A percentile compares a stretch with the other conserved stretches of the same genome.
Evolutionary conservation across 306 rosid species (phyloP).

Genomic region (Alnus glutinosa): DNA sequence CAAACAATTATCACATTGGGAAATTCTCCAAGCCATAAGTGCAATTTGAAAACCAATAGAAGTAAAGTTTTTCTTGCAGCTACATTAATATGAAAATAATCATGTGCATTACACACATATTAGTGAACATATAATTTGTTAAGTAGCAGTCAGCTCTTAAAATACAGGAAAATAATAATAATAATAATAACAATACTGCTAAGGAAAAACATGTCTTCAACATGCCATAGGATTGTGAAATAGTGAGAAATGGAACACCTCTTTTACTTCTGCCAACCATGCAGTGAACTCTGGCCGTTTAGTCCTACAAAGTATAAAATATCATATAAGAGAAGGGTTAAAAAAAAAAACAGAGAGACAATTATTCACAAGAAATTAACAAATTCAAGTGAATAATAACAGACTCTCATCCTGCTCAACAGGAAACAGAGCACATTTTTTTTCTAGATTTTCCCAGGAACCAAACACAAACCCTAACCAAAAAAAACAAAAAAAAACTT

Average conservation of each 20-base stretch:
- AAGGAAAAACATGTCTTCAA: not conserved
- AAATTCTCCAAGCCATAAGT: slow-evolving; percentile 5
- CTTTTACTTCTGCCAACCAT: slow-evolving; percentile 89
- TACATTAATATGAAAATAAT: not conserved
- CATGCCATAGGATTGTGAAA: slow-evolving; percentile 5
- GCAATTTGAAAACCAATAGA: not conserved
- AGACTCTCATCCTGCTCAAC: not conserved
- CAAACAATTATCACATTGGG: slow-evolving; percentile 19
- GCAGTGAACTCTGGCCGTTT: slow-evolving; percentile 98
- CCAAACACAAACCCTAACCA: not conserved
- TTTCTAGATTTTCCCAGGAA: slow-evolving; percentile 16
- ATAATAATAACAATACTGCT: not conserved
- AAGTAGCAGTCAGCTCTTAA: slow-evolving; percentile 1
- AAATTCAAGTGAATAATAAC: not conserved
- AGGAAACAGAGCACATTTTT: not conserved
- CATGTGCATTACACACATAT: slow-evolving; percentile 13
- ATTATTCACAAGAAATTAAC: not conserved
- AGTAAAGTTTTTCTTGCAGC: not conserved
- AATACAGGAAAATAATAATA: not conserved
- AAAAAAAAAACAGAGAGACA: not conserved
- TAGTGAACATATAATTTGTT: not conserved
- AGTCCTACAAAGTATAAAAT: slow-evolving; percentile 55
- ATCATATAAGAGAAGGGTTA: slow-evolving; percentile 16
- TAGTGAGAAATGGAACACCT: slow-evolving; percentile 50
- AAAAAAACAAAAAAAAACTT: slow-evolving; percentile 13